Evolutionary conservation across 1,139 yeast species (phyloP).

Genomic region (Blastobotrys ciferrii): DNA sequence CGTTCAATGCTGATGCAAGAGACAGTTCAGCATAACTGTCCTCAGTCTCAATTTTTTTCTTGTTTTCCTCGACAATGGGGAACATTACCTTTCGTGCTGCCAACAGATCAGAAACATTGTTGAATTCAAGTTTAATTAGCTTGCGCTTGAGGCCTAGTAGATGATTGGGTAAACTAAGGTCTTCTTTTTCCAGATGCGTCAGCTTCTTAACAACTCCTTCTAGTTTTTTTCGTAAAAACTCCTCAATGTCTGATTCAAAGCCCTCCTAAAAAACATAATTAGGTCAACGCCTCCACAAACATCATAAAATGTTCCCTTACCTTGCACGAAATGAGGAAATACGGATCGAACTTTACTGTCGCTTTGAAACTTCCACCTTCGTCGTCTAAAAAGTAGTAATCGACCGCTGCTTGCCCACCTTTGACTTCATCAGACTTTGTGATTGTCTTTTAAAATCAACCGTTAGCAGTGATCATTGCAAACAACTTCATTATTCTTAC

Average conservation of each 20-base stretch:
- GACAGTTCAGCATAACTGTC: constrained; percentile 65
- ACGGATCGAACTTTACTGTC: constrained; percentile 81
- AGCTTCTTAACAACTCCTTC: constrained; percentile 63
- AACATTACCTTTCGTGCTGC: constrained; percentile 66
- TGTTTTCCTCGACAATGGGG: constrained; percentile 73
- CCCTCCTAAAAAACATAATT: constrained; percentile 18
- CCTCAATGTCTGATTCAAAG: constrained; percentile 79
- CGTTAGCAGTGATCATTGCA: no score
- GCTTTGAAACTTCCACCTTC: constrained; percentile 96
- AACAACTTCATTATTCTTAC: no score
- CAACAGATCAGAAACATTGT: constrained; percentile 70
- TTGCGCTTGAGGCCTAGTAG: constrained; percentile 70
- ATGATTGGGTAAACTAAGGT: constrained; percentile 79
- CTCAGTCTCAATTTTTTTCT: constrained; percentile 59
- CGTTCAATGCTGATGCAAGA: constrained; percentile 24
- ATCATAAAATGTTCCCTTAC: constrained; percentile 36
- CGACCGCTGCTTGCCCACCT: constrained; percentile 82
- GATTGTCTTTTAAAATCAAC: constrained; percentile 44
- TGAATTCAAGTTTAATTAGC: constrained; percentile 67
- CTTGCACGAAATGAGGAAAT: constrained; percentile 70
- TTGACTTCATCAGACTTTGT: constrained; percentile 54
- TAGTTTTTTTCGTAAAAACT: constrained; percentile 64
- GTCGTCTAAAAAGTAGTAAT: constrained; percentile 92
- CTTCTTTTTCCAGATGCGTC: constrained; percentile 65
- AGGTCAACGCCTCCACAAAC: not conserved